Percentiles rank a stretch among this genome's conserved stretches.
Evolutionary conservation across 345 rosid genomes (phyloP).

Genomic region (Rhodamnia rubescens): DNA sequence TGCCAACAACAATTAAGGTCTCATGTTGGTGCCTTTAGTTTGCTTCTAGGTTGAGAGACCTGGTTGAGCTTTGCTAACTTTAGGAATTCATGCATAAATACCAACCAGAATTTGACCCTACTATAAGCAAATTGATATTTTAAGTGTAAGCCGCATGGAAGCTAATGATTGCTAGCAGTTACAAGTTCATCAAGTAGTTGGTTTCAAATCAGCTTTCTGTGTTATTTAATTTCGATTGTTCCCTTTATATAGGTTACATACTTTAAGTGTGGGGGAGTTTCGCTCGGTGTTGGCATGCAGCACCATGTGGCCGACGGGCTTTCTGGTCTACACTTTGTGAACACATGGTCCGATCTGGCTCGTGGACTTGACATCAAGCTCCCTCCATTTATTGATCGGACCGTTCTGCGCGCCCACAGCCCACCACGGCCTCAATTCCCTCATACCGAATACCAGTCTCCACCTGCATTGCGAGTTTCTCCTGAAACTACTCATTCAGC

Average conservation of each 20-base stretch:
- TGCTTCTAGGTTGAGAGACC: not conserved
- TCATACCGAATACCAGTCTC: slow-evolving; percentile 46
- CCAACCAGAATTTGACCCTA: not conserved
- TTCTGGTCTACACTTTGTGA: slow-evolving; percentile 77
- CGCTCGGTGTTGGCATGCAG: slow-evolving; percentile 59
- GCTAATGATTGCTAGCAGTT: not conserved
- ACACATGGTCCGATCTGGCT: slow-evolving; percentile 94
- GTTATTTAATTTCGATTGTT: not conserved
- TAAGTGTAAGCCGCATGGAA: not conserved
- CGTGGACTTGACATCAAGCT: slow-evolving; percentile 63
- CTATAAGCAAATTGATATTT: not conserved
- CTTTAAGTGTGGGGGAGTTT: slow-evolving; percentile 21
- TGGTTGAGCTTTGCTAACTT: not conserved
- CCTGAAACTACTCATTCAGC: slow-evolving; percentile 1
- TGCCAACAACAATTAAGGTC: not conserved
- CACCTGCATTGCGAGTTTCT: not conserved
- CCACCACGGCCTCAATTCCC: slow-evolving; percentile 70
- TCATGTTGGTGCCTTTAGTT: not conserved
- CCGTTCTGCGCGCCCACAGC: slow-evolving; percentile 72
- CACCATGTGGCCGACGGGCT: slow-evolving; percentile 2
- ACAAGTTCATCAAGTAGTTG: not conserved
- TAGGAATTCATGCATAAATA: not conserved
- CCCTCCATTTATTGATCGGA: slow-evolving; percentile 80
- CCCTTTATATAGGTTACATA: not conserved
- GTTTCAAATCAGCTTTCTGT: not conserved